Conservation (phyloP, 2,329 filamentous ascomycete genomes). For the Chrysoporthe puriensis region DNA sequence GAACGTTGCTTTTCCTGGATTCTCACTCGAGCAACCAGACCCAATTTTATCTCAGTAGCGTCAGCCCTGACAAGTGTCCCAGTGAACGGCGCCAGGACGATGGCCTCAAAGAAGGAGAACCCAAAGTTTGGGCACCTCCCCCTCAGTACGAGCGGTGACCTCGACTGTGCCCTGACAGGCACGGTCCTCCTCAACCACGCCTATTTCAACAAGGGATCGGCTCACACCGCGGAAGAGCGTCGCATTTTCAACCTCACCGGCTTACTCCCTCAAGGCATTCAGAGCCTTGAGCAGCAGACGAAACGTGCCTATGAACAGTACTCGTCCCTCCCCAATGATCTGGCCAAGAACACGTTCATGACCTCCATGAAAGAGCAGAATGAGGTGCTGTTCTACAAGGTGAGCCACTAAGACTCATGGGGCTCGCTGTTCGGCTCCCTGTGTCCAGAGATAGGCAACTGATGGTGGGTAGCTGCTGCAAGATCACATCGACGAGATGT, state of each 20-base stretch:
- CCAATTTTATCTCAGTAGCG: neutral
- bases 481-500: constrained; percentile 84
- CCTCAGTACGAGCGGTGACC: constrained; percentile 51
- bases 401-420: constrained; percentile 39
- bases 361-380: constrained; percentile 86
- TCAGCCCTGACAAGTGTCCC: neutral
- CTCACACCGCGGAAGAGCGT: constrained; percentile 72
- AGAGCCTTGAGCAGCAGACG: constrained; percentile 77
- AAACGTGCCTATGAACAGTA: constrained; percentile 83
- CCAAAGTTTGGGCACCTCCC: constrained; percentile 49
- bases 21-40: neutral
- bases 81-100: neutral
- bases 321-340: constrained; percentile 58
- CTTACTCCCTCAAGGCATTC: constrained; percentile 71
- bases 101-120: constrained; percentile 29
- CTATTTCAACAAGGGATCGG: constrained; percentile 83
- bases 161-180: constrained; percentile 55
- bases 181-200: constrained; percentile 64
- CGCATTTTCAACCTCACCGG: constrained; percentile 71
- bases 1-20: neutral
- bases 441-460: rapidly evolving
- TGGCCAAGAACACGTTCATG: constrained; percentile 88
- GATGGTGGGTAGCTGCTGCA: constrained; percentile 62
- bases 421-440: neutral
- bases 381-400: constrained; percentile 78